Conservation (phyloP, 192 early-diverging fungal genomes). For the Spizellomyces sp. region DNA sequence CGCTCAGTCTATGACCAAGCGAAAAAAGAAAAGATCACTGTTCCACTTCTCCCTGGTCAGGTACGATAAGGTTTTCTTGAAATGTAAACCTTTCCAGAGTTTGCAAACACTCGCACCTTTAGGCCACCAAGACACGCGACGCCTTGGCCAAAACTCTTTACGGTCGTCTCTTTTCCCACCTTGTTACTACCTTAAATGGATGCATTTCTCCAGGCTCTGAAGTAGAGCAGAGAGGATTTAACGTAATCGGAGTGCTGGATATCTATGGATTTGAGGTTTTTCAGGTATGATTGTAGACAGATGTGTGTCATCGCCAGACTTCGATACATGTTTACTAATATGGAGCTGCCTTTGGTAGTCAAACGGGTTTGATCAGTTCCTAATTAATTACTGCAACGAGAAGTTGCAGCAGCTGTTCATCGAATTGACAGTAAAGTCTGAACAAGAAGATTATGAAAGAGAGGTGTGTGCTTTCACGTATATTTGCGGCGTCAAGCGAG, state of each 20-base stretch:
- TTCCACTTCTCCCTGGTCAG: conserved; percentile 31
- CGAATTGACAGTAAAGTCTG: conserved; percentile 89
- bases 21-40: conserved; percentile 35
- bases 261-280: conserved; percentile 92
- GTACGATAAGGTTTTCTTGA: conserved; percentile 74
- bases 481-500: neutral
- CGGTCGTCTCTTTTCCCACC: conserved; percentile 31
- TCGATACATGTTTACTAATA: neutral
- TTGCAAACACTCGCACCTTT: conserved; percentile 62
- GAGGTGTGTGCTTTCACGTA: conserved; percentile 14
- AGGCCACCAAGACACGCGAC: conserved; percentile 28
- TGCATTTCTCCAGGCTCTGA: conserved; percentile 9
- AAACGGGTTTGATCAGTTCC: conserved; percentile 84
- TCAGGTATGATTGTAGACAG: conserved; percentile 12
- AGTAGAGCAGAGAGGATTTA: conserved; percentile 17
- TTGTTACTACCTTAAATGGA: conserved; percentile 26
- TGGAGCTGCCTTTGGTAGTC: neutral
- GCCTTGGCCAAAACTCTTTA: conserved; percentile 37
- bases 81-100: conserved; percentile 77
- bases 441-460: conserved; percentile 93
- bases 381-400: conserved; percentile 89
- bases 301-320: neutral
- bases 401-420: conserved; percentile 97
- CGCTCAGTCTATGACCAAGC: conserved; percentile 35
- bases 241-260: conserved; percentile 82